A percentile compares a stretch with the other conserved stretches of the same genome.
Conservation (phyloP, 305 asterid species). For the Solanum chacoense region DNA sequence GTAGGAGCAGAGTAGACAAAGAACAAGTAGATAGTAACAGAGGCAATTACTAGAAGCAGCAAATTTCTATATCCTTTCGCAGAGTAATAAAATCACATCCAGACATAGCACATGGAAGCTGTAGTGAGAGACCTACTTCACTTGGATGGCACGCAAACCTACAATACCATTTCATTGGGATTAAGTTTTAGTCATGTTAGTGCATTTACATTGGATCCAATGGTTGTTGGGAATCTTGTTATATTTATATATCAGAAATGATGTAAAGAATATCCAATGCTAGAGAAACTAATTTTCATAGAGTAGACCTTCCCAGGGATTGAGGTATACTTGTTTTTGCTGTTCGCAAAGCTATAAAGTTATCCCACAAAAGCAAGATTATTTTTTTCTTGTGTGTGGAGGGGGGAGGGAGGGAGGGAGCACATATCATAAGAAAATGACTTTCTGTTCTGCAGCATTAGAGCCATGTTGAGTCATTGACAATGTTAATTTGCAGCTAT, state of each 20-base stretch:
- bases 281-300: background rate
- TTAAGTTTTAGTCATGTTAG: background rate
- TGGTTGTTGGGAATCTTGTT: background rate
- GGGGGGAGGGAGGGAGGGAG: background rate
- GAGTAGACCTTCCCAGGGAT: background rate
- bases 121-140: background rate
- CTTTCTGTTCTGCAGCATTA: background rate
- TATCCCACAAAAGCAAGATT: background rate
- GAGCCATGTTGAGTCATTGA: background rate
- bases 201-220: background rate
- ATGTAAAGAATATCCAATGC: background rate
- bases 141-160: background rate
- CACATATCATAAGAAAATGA: background rate
- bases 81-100: background rate
- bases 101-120: background rate
- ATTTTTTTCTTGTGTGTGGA: background rate
- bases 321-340: background rate
- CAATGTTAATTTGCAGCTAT: background rate
- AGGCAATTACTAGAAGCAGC: background rate
- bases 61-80: background rate
- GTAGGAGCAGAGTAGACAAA: background rate
- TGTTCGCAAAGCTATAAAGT: background rate
- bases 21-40: background rate
- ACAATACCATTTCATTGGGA: background rate
- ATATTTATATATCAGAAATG: background rate